A percentile compares a stretch with the other conserved stretches of the same genome.
Conservation (phyloP, 129 eudicot species). For the Flaveria ramosissima region DNA sequence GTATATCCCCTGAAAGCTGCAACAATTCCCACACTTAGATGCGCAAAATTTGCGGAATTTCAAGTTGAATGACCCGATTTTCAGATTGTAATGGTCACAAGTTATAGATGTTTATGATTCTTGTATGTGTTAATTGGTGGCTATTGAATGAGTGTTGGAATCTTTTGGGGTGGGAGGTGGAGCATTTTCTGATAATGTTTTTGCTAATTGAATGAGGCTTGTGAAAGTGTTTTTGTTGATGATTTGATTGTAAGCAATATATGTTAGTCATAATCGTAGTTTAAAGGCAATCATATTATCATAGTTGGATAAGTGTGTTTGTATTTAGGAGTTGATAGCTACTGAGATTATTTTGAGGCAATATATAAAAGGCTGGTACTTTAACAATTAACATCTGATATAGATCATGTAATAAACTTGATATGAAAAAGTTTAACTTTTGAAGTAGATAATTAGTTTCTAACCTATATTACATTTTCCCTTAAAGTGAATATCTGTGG, state of each 20-base stretch:
- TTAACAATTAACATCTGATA: neutral
- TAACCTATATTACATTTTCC: neutral
- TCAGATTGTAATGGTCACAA: neutral
- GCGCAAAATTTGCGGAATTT: no score
- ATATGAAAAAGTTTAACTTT: neutral
- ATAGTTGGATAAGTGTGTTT: neutral
- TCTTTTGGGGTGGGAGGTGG: neutral
- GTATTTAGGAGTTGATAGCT: neutral
- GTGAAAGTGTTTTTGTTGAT: neutral
- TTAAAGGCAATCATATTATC: neutral
- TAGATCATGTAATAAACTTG: conserved; percentile 1
- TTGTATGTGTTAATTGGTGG: conserved; percentile 14
- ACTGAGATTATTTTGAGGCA: neutral
- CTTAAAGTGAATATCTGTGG: neutral
- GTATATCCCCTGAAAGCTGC: neutral
- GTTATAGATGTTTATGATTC: neutral
- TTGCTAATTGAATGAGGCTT: neutral
- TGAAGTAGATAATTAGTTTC: neutral
- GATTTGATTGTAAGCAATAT: neutral
- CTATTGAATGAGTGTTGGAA: neutral
- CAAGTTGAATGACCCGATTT: neutral
- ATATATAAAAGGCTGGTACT: neutral
- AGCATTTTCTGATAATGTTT: no score
- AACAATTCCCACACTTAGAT: no score
- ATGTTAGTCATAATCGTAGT: conserved; percentile 5